Evolutionary conservation across 2,329 filamentous ascomycete species (phyloP).

Genomic region (Venturia carpophila): DNA sequence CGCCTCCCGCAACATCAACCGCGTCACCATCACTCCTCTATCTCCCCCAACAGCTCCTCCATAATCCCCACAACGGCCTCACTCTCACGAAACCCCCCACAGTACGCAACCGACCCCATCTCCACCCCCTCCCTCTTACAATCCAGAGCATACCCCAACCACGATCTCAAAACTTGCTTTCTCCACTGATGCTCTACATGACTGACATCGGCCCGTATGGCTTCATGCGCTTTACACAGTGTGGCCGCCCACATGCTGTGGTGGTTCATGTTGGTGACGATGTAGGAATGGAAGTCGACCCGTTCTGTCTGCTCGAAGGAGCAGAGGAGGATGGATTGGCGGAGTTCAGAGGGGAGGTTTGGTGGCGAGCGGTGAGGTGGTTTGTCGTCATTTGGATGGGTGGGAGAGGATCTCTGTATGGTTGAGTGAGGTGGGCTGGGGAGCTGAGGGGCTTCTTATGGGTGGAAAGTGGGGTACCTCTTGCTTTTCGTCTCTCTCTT

Average conservation of each 20-base stretch:
- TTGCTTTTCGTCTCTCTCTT: background rate
- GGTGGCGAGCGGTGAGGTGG: background rate
- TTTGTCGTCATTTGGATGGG: background rate
- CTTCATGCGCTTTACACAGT: background rate
- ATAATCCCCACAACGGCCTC: too few relatives aligned
- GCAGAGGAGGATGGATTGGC: background rate
- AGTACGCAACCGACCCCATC: background rate
- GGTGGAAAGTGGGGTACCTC: background rate
- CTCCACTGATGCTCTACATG: background rate
- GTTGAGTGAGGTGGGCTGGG: background rate
- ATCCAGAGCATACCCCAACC: background rate
- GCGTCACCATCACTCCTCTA: too few relatives aligned
- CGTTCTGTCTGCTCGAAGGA: background rate
- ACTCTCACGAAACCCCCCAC: too few relatives aligned
- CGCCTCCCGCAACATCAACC: too few relatives aligned
- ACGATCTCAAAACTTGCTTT: background rate
- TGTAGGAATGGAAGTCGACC: background rate
- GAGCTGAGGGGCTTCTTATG: background rate
- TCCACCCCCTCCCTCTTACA: background rate
- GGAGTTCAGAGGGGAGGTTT: background rate
- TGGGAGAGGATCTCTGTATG: background rate
- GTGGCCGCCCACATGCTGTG: background rate
- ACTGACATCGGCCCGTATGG: background rate
- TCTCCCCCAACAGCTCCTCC: too few relatives aligned
- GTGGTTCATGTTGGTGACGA: background rate